phyloP scores from a whole-genome alignment of 2,329 filamentous ascomycete species.

The Penicillium sp. region DNA sequence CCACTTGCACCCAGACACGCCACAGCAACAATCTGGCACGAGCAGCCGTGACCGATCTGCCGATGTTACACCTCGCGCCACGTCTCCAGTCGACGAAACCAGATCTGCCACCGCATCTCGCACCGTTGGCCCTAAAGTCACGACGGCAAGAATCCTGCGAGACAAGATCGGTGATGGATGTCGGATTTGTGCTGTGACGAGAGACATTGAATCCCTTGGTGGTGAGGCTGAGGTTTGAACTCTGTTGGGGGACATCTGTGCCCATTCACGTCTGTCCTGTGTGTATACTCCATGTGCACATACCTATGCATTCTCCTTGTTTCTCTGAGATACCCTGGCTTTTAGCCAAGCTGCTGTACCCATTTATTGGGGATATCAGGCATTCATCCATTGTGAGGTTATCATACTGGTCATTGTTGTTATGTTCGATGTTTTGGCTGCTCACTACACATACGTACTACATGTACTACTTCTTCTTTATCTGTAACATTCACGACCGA shows the following conservation, averaged over 20 bases:
- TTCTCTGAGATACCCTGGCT: constrained; percentile 10
- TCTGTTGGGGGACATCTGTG: background rate
- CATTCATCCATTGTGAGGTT: background rate
- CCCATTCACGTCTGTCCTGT: background rate
- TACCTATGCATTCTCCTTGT: constrained; percentile 5
- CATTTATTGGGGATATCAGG: background rate
- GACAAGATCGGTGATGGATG: constrained; percentile 53
- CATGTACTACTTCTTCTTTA: background rate
- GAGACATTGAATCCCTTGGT: constrained; percentile 29
- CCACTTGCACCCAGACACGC: constrained; percentile 43
- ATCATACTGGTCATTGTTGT: background rate
- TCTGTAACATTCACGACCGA: background rate
- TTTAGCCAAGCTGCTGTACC: background rate
- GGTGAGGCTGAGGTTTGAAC: constrained; percentile 14
- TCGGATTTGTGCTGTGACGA: constrained; percentile 32
- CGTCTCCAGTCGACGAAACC: constrained; percentile 22
- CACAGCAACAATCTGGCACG: constrained; percentile 15
- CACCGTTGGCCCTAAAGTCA: constrained; percentile 77
- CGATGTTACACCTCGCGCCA: constrained; percentile 18
- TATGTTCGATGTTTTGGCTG: background rate
- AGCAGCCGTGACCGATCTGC: constrained; percentile 16
- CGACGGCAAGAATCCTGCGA: constrained; percentile 67
- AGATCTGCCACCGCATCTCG: constrained; percentile 28
- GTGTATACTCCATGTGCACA: constrained; percentile 8
- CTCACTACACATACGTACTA: background rate